These are phyloP conservation scores for Tuber indicum DNA, from an alignment of 495 filamentous ascomycete genomes.

Conservation along the genomic window DNA sequence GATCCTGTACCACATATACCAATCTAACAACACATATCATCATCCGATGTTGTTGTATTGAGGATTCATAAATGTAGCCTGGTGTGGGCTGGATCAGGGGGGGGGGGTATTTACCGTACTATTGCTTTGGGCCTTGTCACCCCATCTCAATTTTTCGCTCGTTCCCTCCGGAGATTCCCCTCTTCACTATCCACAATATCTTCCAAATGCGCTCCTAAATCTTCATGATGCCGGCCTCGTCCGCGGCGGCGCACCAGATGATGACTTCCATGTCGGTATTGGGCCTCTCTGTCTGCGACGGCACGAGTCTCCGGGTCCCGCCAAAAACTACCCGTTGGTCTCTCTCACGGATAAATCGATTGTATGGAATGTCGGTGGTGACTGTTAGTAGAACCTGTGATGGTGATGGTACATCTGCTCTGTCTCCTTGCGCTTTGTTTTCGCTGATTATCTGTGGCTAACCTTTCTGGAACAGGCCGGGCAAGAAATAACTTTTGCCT, in stretches of 20 bases:
- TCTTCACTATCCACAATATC: background rate
- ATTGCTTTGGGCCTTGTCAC: too few species aligned
- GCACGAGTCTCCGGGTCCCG: conserved; percentile 62
- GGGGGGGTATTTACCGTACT: too few species aligned
- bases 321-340: conserved; percentile 53
- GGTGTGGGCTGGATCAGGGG: too few species aligned
- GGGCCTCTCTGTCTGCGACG: conserved; percentile 59
- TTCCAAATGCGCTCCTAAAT: background rate
- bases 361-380: conserved; percentile 52
- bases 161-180: background rate
- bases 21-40: too few species aligned
- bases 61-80: too few species aligned
- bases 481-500: conserved; percentile 57
- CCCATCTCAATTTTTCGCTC: background rate
- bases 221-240: background rate
- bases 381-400: conserved; percentile 16
- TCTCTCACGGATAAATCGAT: conserved; percentile 55
- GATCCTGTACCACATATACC: too few species aligned
- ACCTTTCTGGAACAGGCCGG: conserved; percentile 36
- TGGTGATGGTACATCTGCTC: conserved; percentile 19
- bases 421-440: background rate
- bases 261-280: conserved; percentile 63
- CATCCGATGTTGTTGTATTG: too few species aligned
- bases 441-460: background rate
- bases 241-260: conserved; percentile 52